Evolutionary conservation across 768 basidiomycete genomes (phyloP), one percentile per base, ranked within the genome.

Genomic region (Omphalotus guepiniiformis): DNA sequence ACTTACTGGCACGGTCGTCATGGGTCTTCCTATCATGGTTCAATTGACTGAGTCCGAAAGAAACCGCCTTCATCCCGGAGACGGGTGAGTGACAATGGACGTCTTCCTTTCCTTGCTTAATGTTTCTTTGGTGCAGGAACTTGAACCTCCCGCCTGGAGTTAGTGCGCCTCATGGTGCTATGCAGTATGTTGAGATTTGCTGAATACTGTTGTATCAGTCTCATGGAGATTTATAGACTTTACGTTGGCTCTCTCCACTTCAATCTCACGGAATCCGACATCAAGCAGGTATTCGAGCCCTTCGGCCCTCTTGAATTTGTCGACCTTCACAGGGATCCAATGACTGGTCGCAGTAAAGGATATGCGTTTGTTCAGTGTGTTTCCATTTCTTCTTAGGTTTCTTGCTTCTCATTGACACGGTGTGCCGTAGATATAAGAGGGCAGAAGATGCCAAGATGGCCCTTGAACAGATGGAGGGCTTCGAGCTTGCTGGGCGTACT

Each of bases 291-390:
- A 56, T 99, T 99, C 67, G 93, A 96, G 63, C 93, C 95, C 8
- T 99, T 98, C 65, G 96, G 96, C 58, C 90, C 94, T 70, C 77
- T 99, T 56, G 95, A 95, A 69, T 94, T 94, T 71, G 93, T 99
- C 64, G 95, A 99, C 76, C 79, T 98, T 60, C 96, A 96, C 68
- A 83, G 88, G 64, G 93, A 97, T 65, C 88, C 91, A 3, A 83
- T 82, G 79, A 93, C 93, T 42, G 93, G 93, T 30, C 83, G 92
- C 58, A 94, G 92, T 71, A 97, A 98, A 65, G 96, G 96, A 29
- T 97, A 95, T 66, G 93, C 92, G 12, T 99, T 98, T 62, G 88
- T 99, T 32, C 95, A 99, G 88, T 98, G 60, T 55, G 85, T 69
- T 8, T 30, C 30, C 13, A 11, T 25, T 41, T n/a, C 22, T 16